These are phyloP conservation scores for Vigna hirtella DNA, from an alignment of 306 rosid species.

Conservation along the genomic window DNA sequence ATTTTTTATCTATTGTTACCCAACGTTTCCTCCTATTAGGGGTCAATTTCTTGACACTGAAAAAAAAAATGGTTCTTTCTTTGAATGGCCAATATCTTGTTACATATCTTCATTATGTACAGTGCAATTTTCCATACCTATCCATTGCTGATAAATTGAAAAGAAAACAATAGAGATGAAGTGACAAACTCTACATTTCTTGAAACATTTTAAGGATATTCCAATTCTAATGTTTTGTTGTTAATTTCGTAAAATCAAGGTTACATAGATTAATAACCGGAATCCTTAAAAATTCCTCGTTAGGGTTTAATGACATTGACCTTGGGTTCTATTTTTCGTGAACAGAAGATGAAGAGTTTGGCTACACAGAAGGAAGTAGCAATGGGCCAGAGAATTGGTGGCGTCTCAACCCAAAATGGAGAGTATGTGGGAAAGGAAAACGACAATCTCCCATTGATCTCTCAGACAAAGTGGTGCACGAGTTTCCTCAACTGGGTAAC, in stretches of 20 bases:
- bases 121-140: too few species aligned
- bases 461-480: slow-evolving; percentile 47
- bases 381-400: slow-evolving; percentile 82
- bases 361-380: slow-evolving; percentile 56
- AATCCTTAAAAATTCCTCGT: neutral
- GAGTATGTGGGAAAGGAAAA: slow-evolving; percentile 64
- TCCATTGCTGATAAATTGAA: neutral
- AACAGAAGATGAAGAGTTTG: slow-evolving; percentile 60
- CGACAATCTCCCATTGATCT: slow-evolving; percentile 85
- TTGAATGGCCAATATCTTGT: too few species aligned
- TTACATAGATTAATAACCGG: neutral
- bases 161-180: neutral
- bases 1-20: neutral
- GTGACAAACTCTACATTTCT: neutral
- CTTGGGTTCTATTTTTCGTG: neutral
- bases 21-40: too few species aligned
- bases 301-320: neutral
- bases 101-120: too few species aligned
- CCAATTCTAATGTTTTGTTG: neutral
- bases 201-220: slow-evolving; percentile 4
- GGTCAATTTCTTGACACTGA: too few species aligned
- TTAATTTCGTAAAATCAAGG: slow-evolving; percentile 23
- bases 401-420: slow-evolving; percentile 63
- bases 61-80: too few species aligned
- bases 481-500: slow-evolving; percentile 57